These are phyloP conservation scores for Yamadazyma philogaea DNA, from an alignment of 805 yeast genomes.

Conservation along the genomic window DNA sequence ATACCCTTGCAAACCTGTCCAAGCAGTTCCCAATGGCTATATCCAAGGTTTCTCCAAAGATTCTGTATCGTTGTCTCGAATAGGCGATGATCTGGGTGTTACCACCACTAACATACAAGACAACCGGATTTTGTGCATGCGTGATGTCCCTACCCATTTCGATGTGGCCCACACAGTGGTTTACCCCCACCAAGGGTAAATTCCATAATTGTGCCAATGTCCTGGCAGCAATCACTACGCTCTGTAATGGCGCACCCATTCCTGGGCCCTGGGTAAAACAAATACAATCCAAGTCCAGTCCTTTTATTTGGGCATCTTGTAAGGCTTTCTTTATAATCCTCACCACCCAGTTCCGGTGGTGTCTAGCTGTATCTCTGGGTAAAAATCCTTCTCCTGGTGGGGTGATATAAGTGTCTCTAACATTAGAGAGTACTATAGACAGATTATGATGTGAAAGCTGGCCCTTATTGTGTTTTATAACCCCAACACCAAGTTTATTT, in stretches of 20 bases:
- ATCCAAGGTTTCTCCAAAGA: constrained; percentile 98
- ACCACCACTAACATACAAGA: constrained; percentile 95
- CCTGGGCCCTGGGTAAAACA: constrained; percentile 99
- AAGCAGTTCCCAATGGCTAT: constrained; percentile 97
- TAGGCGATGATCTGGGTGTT: constrained; percentile 98
- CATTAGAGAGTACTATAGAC: constrained; percentile 80
- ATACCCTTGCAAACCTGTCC: constrained; percentile 91
- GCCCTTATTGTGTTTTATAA: constrained; percentile 72
- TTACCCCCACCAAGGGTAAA: constrained; percentile 87
- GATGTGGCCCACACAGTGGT: constrained; percentile 96
- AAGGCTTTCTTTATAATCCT: constrained; percentile 68
- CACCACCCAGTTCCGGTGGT: constrained; percentile 93
- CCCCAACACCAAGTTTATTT: constrained; percentile 92
- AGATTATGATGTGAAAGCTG: constrained; percentile 52
- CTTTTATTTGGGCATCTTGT: constrained; percentile 51
- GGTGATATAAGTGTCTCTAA: constrained; percentile 90
- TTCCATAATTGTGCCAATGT: constrained; percentile 77
- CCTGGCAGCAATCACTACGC: constrained; percentile 90
- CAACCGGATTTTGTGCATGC: constrained; percentile 97
- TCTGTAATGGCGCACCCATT: constrained; percentile 97
- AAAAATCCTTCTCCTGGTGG: constrained; percentile 99
- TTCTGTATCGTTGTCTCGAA: constrained; percentile 87
- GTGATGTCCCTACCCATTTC: constrained; percentile 99
- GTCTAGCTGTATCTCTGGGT: constrained; percentile 95
- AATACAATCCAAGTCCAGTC: constrained; percentile 64